phyloP scores from a whole-genome alignment of 495 filamentous ascomycete species.

The Talaromyces wortmannii region DNA sequence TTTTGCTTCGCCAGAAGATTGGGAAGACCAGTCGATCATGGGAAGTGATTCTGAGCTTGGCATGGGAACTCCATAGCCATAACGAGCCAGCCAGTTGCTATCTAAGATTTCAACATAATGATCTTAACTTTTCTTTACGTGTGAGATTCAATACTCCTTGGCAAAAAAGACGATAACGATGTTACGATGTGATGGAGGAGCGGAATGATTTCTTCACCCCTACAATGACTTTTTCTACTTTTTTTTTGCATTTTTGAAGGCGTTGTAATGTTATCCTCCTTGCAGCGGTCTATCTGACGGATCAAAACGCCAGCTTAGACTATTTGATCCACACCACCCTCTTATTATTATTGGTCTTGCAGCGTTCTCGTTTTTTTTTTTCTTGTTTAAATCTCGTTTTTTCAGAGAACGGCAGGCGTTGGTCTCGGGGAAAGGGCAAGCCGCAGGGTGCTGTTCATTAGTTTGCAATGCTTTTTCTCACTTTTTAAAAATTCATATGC shows the following conservation, averaged over 20 bases:
- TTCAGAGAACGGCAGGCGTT: neutral
- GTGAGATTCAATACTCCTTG: neutral
- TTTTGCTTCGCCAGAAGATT: conserved; percentile 33
- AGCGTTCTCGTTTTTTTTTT: conserved; percentile 3
- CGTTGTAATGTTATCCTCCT: conserved; percentile 12
- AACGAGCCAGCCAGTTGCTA: neutral
- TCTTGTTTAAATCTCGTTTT: neutral
- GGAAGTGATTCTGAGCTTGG: conserved; percentile 38
- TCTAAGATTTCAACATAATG: neutral
- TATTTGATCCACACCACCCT: neutral
- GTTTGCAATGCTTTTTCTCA: no score
- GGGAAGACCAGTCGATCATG: conserved; percentile 37
- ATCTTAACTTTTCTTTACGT: no score
- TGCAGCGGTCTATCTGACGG: neutral
- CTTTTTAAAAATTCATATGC: no score
- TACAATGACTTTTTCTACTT: neutral
- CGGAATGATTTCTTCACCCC: neutral
- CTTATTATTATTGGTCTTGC: neutral
- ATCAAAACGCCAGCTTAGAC: neutral
- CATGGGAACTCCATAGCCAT: conserved; percentile 29
- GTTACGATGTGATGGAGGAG: neutral
- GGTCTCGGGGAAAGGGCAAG: neutral
- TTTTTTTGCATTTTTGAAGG: conserved; percentile 5
- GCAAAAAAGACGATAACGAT: neutral
- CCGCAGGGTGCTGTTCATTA: neutral